Percentiles rank a stretch among this genome's conserved stretches.
phyloP scores from a whole-genome alignment of 305 asterid genomes.

The Plantago lanceolata region DNA sequence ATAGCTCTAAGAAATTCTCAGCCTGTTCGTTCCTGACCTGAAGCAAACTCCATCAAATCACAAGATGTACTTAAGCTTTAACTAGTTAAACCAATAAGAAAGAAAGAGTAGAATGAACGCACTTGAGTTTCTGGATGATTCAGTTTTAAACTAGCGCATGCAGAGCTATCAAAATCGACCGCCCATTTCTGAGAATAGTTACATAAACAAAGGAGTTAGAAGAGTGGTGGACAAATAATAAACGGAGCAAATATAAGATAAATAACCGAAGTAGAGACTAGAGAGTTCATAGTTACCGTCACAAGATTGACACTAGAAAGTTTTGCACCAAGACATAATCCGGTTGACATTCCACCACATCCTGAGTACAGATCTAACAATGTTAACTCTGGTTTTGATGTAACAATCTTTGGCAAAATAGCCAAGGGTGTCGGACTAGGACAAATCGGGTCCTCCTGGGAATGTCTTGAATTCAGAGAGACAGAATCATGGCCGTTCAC shows the following conservation, averaged over 20 bases:
- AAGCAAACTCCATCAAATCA: constrained; percentile 15
- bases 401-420: constrained; percentile 25
- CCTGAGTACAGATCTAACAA: constrained; percentile 73
- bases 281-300: constrained; percentile 40
- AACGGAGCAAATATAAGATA: background rate
- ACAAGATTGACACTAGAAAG: constrained; percentile 49
- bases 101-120: constrained; percentile 5
- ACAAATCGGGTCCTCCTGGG: constrained; percentile 15
- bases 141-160: constrained; percentile 63
- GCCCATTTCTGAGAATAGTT: constrained; percentile 70
- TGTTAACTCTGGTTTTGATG: constrained; percentile 40
- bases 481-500: constrained; percentile 18
- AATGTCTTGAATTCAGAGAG: constrained; percentile 19
- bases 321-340: constrained; percentile 70
- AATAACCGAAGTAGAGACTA: background rate
- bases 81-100: background rate
- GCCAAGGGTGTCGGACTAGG: constrained; percentile 23
- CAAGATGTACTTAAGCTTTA: constrained; percentile 2
- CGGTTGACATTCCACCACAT: constrained; percentile 95
- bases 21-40: constrained; percentile 70
- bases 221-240: background rate
- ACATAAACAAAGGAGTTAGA: constrained; percentile 7
- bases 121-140: constrained; percentile 84
- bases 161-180: constrained; percentile 51
- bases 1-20: constrained; percentile 47